Evolutionary conservation across 768 basidiomycete species (phyloP), one percentile per base, ranked within the genome.

Genomic region (Mycena vulgaris): DNA sequence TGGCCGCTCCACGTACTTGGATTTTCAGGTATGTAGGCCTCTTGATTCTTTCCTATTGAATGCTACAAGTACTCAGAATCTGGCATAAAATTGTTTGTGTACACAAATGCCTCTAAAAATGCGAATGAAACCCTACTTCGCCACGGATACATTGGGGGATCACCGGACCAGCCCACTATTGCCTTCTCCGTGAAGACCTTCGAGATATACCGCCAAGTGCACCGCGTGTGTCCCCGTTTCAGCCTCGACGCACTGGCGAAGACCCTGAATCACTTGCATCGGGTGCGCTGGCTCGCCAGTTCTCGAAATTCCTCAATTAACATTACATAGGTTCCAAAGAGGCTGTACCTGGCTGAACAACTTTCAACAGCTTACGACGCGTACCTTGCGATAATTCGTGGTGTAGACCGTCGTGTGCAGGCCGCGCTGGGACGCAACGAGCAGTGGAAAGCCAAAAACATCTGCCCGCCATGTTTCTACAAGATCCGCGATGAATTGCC

Each of bases 201-300:
- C 14, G 73, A 76, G 19, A 56, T 73, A 2, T 80, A 75, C 53
- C 72, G 74, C 3, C 80, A 80, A 61, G 45, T 73, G 5, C 76
- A 77, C 51, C 69, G 72, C 0, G 71, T 69, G 3, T 78, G 77
- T 42, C 78, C 79, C 0, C 70, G 72, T 0, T 70, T 77, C 48
- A 77, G 72, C 59, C 63, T 80, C 14, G 69, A 76, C 28, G 76
- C 72, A 3, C 66, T 68, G 55, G 37, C 57, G 11, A 61, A 33
- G 21, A 53, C 48, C 3, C 60, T 78, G 4, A 75, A 67, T 31
- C 52, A 70, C 37, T 47, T 79, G 3, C 77, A 78, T 31, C 16
- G 40, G 19, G 77, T 78, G 47, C 48, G 56, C 17, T n/a, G n/a
- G n/a, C n/a, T n/a, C n/a, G n/a, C n/a, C n/a, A n/a, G n/a, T n/a